These are phyloP conservation scores for Paecilomyces dactylethromorphus DNA, from an alignment of 2,329 filamentous ascomycete species.

Conservation along the genomic window DNA sequence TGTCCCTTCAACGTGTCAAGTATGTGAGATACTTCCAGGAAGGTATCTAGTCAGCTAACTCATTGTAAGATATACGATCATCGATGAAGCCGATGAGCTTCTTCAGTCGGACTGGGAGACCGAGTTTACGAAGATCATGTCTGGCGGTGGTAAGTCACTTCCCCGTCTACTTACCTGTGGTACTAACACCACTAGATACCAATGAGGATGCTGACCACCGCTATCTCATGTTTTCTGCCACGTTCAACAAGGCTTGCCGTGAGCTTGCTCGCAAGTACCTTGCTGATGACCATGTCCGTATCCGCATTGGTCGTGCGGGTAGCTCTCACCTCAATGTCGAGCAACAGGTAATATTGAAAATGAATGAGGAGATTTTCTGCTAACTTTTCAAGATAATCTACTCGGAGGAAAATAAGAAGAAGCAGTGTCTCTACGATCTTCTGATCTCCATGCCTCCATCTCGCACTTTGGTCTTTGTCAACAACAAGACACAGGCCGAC, in stretches of 20 bases:
- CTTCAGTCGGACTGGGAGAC: constrained; percentile 71
- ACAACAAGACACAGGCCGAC: constrained; percentile 71
- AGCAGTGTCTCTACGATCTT: constrained; percentile 63
- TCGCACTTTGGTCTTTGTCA: constrained; percentile 86
- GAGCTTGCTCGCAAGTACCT: constrained; percentile 72
- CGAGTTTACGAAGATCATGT: constrained; percentile 68
- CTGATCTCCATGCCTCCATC: constrained; percentile 63
- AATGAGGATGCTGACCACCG: constrained; percentile 67
- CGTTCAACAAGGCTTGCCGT: constrained; percentile 76
- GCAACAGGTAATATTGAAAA: constrained; percentile 48
- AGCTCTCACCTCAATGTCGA: constrained; percentile 76
- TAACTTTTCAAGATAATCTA: constrained; percentile 49
- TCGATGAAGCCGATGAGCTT: constrained; percentile 96
- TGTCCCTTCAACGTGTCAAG: constrained; percentile 70
- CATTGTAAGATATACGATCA: constrained; percentile 54
- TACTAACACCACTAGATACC: constrained; percentile 44
- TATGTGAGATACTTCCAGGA: constrained; percentile 33
- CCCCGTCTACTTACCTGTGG: constrained; percentile 4
- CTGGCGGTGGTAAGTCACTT: constrained; percentile 66
- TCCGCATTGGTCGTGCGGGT: constrained; percentile 82
- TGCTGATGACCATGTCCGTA: constrained; percentile 64
- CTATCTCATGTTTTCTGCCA: constrained; percentile 86
- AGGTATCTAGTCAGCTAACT: background rate
- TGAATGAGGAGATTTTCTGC: background rate
- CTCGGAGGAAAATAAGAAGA: constrained; percentile 62